Base-by-base conservation (phyloP, 768 basidiomycete genomes). In the Leccinum obscurum region DNA sequence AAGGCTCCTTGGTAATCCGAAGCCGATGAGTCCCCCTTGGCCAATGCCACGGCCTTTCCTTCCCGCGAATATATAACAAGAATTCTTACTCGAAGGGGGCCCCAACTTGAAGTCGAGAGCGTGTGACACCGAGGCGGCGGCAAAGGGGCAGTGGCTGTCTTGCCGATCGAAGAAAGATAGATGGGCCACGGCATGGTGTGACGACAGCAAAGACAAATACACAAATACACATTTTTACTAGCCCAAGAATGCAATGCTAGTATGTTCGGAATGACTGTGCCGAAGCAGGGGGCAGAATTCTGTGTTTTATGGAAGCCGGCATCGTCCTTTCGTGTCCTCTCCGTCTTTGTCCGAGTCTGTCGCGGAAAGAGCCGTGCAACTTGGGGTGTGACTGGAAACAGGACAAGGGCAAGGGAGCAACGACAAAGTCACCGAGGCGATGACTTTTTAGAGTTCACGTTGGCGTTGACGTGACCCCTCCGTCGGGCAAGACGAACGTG, bases 11-110 rank as follows among this genome's bases (percentile, higher is more conserved):
- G 10, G 44, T n/a, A 44, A 20, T 44, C 44, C n/a, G 44, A 44
- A 44, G n/a, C 44, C 20, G 44, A 10, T 6, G 24, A 24, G 20
- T 20, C 44, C 44, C 11, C 44, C n/a, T 46, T 46, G 5, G 11
- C 44, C 44, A 46, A 11, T 44, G n/a, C 7, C n/a, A 52, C 17
- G 50, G 41, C 14, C 20, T 6, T 8, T 17, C 44, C 56, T 56
- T 66, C 66, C 65, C 66, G 65, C 66, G 66, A 66, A 56, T 68
- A 64, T 66, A 26, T 35, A n/a, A 44, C 41, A 11, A 41, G n/a
- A 20, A 44, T 20, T 20, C 20, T 48, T 54, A 39, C 15, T 55
- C 61, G 61, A 62, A 62, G 11, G 44, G 49, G 20, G 46, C 52
- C 62, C 61, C 34, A 35, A 35, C 34, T 2, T 35, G 34, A 58